Evolutionary conservation across 2,329 filamentous ascomycete species (phyloP), one percentile per base, ranked within the genome.

Genomic region (Atkinsonella texensis): DNA sequence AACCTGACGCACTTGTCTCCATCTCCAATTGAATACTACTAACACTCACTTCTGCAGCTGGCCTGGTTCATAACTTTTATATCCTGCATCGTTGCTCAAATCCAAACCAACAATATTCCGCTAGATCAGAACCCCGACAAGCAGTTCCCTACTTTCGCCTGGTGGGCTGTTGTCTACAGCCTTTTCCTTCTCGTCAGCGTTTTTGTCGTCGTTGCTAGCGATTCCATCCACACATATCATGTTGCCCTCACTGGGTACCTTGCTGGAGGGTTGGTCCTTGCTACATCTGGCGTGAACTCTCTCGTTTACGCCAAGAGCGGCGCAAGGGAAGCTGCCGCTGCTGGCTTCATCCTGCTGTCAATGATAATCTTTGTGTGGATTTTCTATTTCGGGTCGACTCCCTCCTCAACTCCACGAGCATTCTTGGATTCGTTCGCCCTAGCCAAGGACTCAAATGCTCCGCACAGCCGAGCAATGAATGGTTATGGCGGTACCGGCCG

Each of bases 341-440:
- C 93, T 54, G 93, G 93, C 45, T 94, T 94, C 68, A 95, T 98
- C 55, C 76, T 98, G 49, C 75, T 97, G 46, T 91, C 89, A 53
- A 96, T 97, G 81, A 83, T 96, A 51, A 81, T 86, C 59, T 90
- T 95, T 60, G 81, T 97, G 54, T 98, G 93, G 93, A 95, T 96
- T 60, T 95, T 97, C 71, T 97, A 97, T 75, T 98, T 96, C 63
- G 93, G 93, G 62, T 95, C 91, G 2, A 85, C 89, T 17, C 89
- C 91, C 1, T 87, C 88, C 42, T 87, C 90, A 15, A 80, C 84
- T 51, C 87, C 90, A 56, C 87, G 91, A 61, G 84, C 88, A 52
- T 95, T 94, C 66, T 86, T 97, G 60, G 93, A 98, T 70, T 95
- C 91, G 0, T 96, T 96, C 64, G 89, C 93, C 47, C 77, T 96